Base-by-base conservation (phyloP, 1,284 basidiomycete genomes). In the Trametes polyzona region DNA sequence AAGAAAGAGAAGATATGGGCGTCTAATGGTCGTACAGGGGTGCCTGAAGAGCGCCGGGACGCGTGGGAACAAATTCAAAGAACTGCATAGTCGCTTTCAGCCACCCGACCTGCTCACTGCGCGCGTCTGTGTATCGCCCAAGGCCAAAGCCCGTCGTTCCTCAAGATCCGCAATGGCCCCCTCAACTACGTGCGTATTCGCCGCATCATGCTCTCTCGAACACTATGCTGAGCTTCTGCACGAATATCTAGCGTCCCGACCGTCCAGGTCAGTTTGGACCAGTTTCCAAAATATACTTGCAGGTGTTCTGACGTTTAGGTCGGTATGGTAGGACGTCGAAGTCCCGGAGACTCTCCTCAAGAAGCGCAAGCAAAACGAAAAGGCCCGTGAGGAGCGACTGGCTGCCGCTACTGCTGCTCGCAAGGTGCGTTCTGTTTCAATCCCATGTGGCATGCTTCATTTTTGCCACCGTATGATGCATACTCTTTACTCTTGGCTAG, bases 341-440 rank as follows among this genome's bases (percentile, higher is more conserved):
- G 94, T 96, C 79, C 95, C 95, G 76, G 95, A 97, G 88, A 97
- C 95, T 73, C 88, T 97, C 82, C 93, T 98, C 82, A 97, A 97
- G 86, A 99, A 98, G 87, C 88, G 97, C 80, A 96, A 97, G 84
- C 90, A 95, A 79, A 97, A 91, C 74, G 95, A 96, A 83, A 97
- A 98, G 86, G 91, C 91, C 65, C 87, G 95, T 71, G 95, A 98
- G 84, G 96, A 98, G 77, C 95, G 93, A 74, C 83, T 96, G 70
- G 87, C 84, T 66, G 92, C 93, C 65, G 92, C 93, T 33, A 76
- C 83, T 50, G 92, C 92, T 73, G 92, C 93, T 69, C 92, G 92
- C 75, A 98, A 98, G 92, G 96, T 98, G 75, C 74, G 88, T 59
- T 51, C 36, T 59, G 37, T 37, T 16, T n/a, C 5, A 32, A 29